phyloP scores from a whole-genome alignment of 106 monocot genomes.

The Phalaenopsis equestris region DNA sequence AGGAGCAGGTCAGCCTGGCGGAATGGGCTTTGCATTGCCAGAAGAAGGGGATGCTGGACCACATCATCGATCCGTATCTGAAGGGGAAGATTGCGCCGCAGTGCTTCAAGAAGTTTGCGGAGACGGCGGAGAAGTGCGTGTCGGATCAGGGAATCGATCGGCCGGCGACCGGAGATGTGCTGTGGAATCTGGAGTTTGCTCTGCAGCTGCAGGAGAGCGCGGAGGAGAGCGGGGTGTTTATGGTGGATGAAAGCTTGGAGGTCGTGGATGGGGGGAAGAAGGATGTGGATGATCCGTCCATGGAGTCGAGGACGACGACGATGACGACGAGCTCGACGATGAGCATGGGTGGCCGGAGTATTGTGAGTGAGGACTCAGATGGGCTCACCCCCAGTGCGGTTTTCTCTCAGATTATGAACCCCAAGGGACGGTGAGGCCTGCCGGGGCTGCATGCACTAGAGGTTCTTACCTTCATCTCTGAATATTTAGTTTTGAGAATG shows the following conservation, averaged over 20 bases:
- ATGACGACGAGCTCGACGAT: conserved; percentile 15
- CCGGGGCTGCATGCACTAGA: not conserved
- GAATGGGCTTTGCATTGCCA: conserved; percentile 73
- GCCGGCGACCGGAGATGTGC: conserved; percentile 74
- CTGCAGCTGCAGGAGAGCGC: conserved; percentile 62
- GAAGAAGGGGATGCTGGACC: conserved; percentile 56
- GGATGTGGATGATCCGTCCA: conserved; percentile 19
- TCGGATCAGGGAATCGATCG: conserved; percentile 60
- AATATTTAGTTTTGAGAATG: no score
- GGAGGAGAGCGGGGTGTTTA: conserved; percentile 22
- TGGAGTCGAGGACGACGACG: conserved; percentile 19
- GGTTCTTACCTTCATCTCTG: no score
- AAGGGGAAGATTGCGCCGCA: conserved; percentile 46
- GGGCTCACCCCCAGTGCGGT: conserved; percentile 34
- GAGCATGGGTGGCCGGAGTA: conserved; percentile 22
- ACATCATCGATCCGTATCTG: conserved; percentile 58
- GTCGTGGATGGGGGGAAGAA: conserved; percentile 11
- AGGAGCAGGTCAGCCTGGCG: conserved; percentile 66
- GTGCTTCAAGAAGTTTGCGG: conserved; percentile 64
- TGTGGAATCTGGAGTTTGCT: conserved; percentile 83
- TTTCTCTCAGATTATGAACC: conserved; percentile 49
- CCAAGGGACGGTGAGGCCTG: conserved; percentile 31
- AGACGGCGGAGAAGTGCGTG: conserved; percentile 72
- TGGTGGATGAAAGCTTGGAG: conserved; percentile 12
- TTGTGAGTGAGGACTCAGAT: conserved; percentile 30